Conservation (phyloP, 306 rosid genomes). For the Nissolia schottii region DNA sequence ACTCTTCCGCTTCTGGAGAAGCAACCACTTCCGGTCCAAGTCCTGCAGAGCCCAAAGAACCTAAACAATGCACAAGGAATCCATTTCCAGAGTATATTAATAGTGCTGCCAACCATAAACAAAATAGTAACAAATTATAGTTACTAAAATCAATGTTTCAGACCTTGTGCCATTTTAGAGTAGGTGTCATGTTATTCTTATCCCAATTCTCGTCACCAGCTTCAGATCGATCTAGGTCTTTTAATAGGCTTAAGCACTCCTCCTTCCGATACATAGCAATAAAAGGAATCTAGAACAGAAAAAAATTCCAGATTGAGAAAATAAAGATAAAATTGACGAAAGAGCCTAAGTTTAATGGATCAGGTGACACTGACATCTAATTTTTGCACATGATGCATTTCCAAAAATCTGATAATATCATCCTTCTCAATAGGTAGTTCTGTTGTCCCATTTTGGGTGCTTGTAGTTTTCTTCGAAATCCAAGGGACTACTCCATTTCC, state of each 20-base stretch:
- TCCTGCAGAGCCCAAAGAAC: slow-evolving; percentile 93
- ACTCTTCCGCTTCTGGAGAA: slow-evolving; percentile 87
- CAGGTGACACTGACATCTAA: slow-evolving; percentile 66
- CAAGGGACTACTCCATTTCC: slow-evolving; percentile 55
- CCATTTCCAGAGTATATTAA: slow-evolving; percentile 1
- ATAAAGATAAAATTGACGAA: slow-evolving; percentile 15
- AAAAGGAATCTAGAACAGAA: slow-evolving; percentile 66
- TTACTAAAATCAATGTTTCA: background rate
- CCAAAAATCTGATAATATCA: slow-evolving; percentile 81
- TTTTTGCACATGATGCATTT: slow-evolving; percentile 83
- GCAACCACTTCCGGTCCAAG: slow-evolving; percentile 92
- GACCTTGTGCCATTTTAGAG: slow-evolving; percentile 94
- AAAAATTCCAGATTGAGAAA: slow-evolving; percentile 8
- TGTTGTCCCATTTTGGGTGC: slow-evolving; percentile 22
- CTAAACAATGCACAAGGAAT: slow-evolving; percentile 38
- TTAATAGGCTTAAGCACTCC: slow-evolving; percentile 78
- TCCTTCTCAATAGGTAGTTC: slow-evolving; percentile 49
- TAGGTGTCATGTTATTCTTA: slow-evolving; percentile 54
- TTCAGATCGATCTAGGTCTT: slow-evolving; percentile 56
- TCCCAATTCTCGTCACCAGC: slow-evolving; percentile 54
- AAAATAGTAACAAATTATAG: background rate
- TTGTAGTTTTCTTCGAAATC: slow-evolving; percentile 46
- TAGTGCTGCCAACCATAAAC: background rate
- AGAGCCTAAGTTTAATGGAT: background rate
- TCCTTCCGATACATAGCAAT: slow-evolving; percentile 93